Evolutionary conservation across 1,284 basidiomycete species (phyloP).

Genomic region (Phylloboletellus chloephorus): DNA sequence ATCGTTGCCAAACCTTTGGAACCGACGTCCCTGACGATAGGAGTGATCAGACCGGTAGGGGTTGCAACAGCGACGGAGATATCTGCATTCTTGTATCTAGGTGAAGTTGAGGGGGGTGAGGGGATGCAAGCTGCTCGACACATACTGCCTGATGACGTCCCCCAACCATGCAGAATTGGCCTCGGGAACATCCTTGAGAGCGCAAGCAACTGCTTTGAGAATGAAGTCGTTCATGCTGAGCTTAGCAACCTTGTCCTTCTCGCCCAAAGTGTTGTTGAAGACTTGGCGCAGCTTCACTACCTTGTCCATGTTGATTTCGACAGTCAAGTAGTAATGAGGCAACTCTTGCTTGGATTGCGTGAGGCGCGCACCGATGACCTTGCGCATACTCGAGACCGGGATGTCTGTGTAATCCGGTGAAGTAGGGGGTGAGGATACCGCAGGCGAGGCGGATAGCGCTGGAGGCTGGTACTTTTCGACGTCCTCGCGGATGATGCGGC

Average conservation of each 20-base stretch:
- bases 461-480: constrained; percentile 82
- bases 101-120: constrained; percentile 1
- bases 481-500: constrained; percentile 91
- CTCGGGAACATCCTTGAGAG: constrained; percentile 93
- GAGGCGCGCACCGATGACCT: constrained; percentile 86
- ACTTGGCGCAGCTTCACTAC: constrained; percentile 90
- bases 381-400: constrained; percentile 94
- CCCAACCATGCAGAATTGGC: constrained; percentile 98
- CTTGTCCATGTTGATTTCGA: constrained; percentile 97
- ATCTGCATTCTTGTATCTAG: constrained; percentile 92
- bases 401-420: constrained; percentile 80
- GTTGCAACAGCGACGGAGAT: constrained; percentile 98
- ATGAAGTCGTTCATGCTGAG: constrained; percentile 98
- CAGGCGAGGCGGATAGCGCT: constrained; percentile 40
- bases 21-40: constrained; percentile 93
- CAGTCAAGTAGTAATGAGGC: constrained; percentile 97
- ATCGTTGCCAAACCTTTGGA: constrained; percentile 90
- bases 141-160: constrained; percentile 91
- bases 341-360: constrained; percentile 90
- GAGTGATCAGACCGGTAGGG: constrained; percentile 93
- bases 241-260: constrained; percentile 83
- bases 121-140: constrained; percentile 11
- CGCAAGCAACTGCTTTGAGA: constrained; percentile 90
- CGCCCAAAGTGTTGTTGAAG: constrained; percentile 87
- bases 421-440: constrained; percentile 38